These are phyloP conservation scores for Medicago lupulina DNA, from an alignment of 306 rosid genomes.

Conservation along the genomic window DNA sequence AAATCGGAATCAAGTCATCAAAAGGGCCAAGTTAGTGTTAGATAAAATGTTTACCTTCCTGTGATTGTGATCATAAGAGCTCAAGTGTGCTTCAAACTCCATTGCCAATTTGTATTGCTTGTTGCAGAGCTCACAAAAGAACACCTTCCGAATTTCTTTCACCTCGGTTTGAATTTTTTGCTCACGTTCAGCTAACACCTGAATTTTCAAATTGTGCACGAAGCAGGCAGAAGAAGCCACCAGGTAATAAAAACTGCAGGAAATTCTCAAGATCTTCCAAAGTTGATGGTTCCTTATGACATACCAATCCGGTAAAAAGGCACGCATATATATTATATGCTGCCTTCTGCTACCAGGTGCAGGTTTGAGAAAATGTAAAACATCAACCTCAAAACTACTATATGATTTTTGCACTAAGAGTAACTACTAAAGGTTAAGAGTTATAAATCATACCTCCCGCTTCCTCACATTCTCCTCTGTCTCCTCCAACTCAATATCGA, in stretches of 20 bases:
- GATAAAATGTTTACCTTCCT: slow-evolving; percentile 63
- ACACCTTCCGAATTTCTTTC: slow-evolving; percentile 92
- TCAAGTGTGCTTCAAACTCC: slow-evolving; percentile 94
- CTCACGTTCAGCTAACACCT: slow-evolving; percentile 98
- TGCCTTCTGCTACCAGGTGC: slow-evolving; percentile 90
- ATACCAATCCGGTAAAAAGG: slow-evolving; percentile 89
- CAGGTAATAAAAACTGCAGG: slow-evolving; percentile 99
- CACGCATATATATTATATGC: slow-evolving; percentile 92
- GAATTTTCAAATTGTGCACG: slow-evolving; percentile 98
- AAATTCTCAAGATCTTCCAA: slow-evolving; percentile 99
- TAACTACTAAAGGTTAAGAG: slow-evolving; percentile 38
- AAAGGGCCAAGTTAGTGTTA: slow-evolving; percentile 23
- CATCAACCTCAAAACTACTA: slow-evolving; percentile 78
- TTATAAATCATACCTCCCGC: slow-evolving; percentile 82
- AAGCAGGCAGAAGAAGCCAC: slow-evolving; percentile 99
- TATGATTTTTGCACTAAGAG: slow-evolving; percentile 45
- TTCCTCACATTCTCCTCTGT: slow-evolving; percentile 82
- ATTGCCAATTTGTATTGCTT: slow-evolving; percentile 95
- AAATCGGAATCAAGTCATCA: slow-evolving; percentile 2
- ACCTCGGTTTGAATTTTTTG: slow-evolving; percentile 96
- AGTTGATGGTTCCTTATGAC: slow-evolving; percentile 92
- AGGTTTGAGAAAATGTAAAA: slow-evolving; percentile 83
- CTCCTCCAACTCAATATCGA: slow-evolving; percentile 89
- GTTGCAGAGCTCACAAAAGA: slow-evolving; percentile 97
- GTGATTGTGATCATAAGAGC: slow-evolving; percentile 97